Evolutionary conservation across 768 basidiomycete genomes (phyloP), one percentile per base, ranked within the genome.

Genomic region (Sporobolomyces phaffii): DNA sequence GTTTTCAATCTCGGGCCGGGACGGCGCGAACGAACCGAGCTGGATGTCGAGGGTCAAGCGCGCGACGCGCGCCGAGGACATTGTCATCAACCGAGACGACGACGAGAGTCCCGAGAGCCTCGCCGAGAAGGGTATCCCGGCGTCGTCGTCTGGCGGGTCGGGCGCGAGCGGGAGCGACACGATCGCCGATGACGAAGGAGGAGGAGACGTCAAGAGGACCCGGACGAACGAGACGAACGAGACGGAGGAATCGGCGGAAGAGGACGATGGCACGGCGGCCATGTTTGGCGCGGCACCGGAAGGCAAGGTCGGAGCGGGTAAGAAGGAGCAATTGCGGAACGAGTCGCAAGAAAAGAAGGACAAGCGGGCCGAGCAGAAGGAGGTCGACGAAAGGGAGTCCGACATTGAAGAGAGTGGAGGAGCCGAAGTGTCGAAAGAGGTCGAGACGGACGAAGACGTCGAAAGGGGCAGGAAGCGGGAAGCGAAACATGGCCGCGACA

Each of bases 51-150:
- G 85, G 43, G 85, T 93, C 54, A 80, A 81, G 17, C 83, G 86
- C 1, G 86, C 83, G 7, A 54, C 44, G 4, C 45, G 69, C 8
- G 64, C 50, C 44, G 86, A 87, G 57, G 87, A 88, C 49, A 85
- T 94, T 67, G 83, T 91, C 40, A 87, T 94, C 75, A 94, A 96
- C 75, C 83, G 89, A 26, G 92, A 94, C 75, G 79, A 78, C 48
- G 79, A 80, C 54, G 78, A 66, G 20, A 82, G 84, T 77, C 86
- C 87, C 76, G 76, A 81, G 26, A 83, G 83, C 11, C 73, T 81
- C 33, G 63, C 74, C 36, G 59, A 74, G 9, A 76, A 45, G 64
- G 70, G 65, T 17, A 29, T 43, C 18, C 31, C 45, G 26, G n/a
- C n/a, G n/a, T 13, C 54, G 58, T 60, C 31, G 49, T 28, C 31